phyloP scores from a whole-genome alignment of 2,329 filamentous ascomycete genomes.

The Fusarium papillatum region DNA sequence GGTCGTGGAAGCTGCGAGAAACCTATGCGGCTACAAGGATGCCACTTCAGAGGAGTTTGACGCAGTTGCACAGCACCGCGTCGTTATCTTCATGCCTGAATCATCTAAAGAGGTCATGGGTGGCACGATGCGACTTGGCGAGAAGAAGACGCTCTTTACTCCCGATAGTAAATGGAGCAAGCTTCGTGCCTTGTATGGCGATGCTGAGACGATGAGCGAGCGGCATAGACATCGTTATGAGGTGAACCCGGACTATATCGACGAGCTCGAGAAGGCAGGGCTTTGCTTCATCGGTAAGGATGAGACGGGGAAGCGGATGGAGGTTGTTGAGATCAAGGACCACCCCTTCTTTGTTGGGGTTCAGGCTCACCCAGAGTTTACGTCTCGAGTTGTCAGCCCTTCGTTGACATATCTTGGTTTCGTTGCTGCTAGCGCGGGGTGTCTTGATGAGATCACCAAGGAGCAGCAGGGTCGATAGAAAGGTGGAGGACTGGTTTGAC shows the following conservation, averaged over 20 bases:
- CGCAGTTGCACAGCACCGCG: constrained; percentile 69
- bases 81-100: constrained; percentile 95
- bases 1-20: constrained; percentile 88
- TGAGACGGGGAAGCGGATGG: constrained; percentile 1
- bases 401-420: constrained; percentile 64
- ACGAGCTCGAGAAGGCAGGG: constrained; percentile 75
- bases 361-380: constrained; percentile 2
- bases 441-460: constrained; percentile 61
- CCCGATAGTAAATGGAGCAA: constrained; percentile 81
- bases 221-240: constrained; percentile 92
- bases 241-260: constrained; percentile 85
- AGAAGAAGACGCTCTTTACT: constrained; percentile 83
- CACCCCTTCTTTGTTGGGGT: constrained; percentile 11
- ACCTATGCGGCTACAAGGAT: constrained; percentile 73
- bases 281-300: constrained; percentile 67
- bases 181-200: constrained; percentile 81
- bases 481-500: not conserved
- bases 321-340: constrained; percentile 7
- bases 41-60: constrained; percentile 70
- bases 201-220: constrained; percentile 70
- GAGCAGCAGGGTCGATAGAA: not conserved
- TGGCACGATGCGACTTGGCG: constrained; percentile 88
- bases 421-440: constrained; percentile 69
- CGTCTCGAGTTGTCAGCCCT: not conserved
- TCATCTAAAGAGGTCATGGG: constrained; percentile 66